Conservation (phyloP, 1,139 yeast genomes). For the Taphrina populina region DNA sequence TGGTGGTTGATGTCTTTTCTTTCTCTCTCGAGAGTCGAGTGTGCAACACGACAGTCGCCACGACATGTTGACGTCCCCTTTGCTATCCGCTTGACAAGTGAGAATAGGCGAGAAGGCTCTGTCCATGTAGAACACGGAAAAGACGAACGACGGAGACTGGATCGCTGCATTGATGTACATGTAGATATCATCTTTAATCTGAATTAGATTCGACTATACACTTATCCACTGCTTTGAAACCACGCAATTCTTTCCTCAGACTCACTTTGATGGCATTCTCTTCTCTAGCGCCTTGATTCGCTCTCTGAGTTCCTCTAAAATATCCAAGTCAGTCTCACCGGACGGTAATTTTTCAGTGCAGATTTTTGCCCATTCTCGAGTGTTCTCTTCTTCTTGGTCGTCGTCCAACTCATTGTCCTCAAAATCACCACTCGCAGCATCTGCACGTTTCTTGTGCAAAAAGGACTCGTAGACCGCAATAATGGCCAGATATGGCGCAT, state of each 20-base stretch:
- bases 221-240: too few species aligned
- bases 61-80: too few species aligned
- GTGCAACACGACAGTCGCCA: too few species aligned
- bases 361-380: slow-evolving; percentile 75
- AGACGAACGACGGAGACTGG: too few species aligned
- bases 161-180: too few species aligned
- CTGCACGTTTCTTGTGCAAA: slow-evolving; percentile 15
- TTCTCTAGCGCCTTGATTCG: slow-evolving; percentile 13
- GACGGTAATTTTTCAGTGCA: slow-evolving; percentile 82
- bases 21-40: too few species aligned
- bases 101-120: too few species aligned
- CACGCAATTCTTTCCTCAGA: not conserved
- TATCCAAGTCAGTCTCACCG: slow-evolving; percentile 64
- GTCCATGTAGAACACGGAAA: too few species aligned
- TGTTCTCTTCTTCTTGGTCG: slow-evolving; percentile 65
- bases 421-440: slow-evolving; percentile 53
- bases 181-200: too few species aligned
- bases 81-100: too few species aligned
- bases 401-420: slow-evolving; percentile 47
- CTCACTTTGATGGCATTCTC: too few species aligned
- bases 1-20: slow-evolving; percentile 28
- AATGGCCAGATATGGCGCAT: slow-evolving; percentile 63
- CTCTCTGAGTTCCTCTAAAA: slow-evolving; percentile 4
- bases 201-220: too few species aligned
- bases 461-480: slow-evolving; percentile 50